A percentile compares a stretch with the other conserved stretches of the same genome.
phyloP scores from a whole-genome alignment of 2,329 filamentous ascomycete genomes.

The Ceratocystis huliohia region DNA sequence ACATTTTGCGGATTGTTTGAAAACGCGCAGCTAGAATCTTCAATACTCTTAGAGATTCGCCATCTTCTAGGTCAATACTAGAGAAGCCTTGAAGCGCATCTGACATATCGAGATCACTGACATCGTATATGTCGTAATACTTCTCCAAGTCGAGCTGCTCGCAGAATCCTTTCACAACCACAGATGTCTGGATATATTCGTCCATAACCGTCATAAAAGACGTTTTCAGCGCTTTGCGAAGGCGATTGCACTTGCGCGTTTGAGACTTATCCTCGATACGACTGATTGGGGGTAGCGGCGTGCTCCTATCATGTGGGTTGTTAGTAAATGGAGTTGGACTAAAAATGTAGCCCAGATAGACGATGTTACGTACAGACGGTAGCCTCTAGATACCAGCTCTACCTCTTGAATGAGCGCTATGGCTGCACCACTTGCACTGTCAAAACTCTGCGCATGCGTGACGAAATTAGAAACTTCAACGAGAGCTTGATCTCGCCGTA shows the following conservation, averaged over 20 bases:
- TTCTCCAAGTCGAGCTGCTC: slow-evolving; percentile 75
- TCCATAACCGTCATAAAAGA: slow-evolving; percentile 59
- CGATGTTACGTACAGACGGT: slow-evolving; percentile 52
- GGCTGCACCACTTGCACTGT: slow-evolving; percentile 61
- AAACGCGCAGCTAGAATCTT: slow-evolving; percentile 73
- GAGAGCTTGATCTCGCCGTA: slow-evolving; percentile 62
- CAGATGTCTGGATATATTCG: slow-evolving; percentile 57
- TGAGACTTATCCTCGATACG: slow-evolving; percentile 76
- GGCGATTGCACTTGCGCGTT: slow-evolving; percentile 61
- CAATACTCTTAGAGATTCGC: slow-evolving; percentile 63
- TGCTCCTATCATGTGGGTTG: slow-evolving; percentile 46
- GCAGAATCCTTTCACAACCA: slow-evolving; percentile 56
- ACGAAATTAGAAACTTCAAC: slow-evolving; percentile 57
- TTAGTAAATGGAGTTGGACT: slow-evolving; percentile 22
- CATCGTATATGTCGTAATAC: slow-evolving; percentile 82
- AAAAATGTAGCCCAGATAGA: slow-evolving; percentile 4
- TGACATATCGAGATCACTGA: slow-evolving; percentile 58
- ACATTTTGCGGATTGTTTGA: slow-evolving; percentile 67
- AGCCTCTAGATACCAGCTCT: slow-evolving; percentile 85
- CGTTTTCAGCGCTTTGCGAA: slow-evolving; percentile 62
- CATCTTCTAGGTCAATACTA: slow-evolving; percentile 55
- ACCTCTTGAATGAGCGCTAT: slow-evolving; percentile 82
- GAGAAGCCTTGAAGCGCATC: slow-evolving; percentile 55
- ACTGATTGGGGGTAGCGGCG: slow-evolving; percentile 80
- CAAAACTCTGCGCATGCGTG: slow-evolving; percentile 64